Evolutionary conservation across 139 green algal species (phyloP), one percentile per base, ranked within the genome.

Genomic region (Coelastrella sp.): DNA sequence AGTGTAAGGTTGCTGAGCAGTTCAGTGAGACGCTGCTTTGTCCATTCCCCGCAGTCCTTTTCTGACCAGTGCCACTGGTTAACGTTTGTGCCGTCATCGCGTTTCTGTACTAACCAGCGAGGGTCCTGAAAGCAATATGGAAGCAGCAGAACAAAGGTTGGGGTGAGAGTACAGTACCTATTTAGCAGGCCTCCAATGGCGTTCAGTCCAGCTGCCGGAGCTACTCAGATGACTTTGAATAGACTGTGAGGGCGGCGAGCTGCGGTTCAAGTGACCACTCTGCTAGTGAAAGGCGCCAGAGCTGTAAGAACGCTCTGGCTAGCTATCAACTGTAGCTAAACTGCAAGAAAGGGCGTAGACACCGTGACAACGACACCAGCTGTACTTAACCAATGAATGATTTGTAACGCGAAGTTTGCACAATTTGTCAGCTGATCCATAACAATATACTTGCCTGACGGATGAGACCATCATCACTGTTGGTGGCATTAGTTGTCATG

Each of bases 81-180:
- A 13, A 93, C 88, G 79, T 94, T 93, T 21, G 86, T 90, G 2
- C 89, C 90, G 59, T 96, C 94, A 15, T 88, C 78, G 2, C 96
- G 80, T 11, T 98, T 95, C 37, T 94, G 32, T 15, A 99, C 97
- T 41, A 98, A 92, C 97, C 97, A 99, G 8, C 97, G 91, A 0
- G 87, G 83, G 79, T 99, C 97, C 53, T 64, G 45, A n/a, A 57
- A 11, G 48, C 48, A 57, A 57, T 1, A 11, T 1, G 2, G 2
- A 57, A 15, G 48, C 13, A 2, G 17, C 17, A 57, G 48, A 15
- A 23, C 17, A 57, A 23, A 1, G 2, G 2, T 4, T 64, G 53
- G 53, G 53, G 19, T 32, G 5, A 3, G 53, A 64, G 0, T 32
- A 4, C 3, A 64, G 53, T 9, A 64, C 1, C 17, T 32, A 34